A percentile compares a stretch with the other conserved stretches of the same genome.
These are phyloP conservation scores for Corymbia calophylla DNA, from an alignment of 441 rosid genomes.

Conservation along the genomic window DNA sequence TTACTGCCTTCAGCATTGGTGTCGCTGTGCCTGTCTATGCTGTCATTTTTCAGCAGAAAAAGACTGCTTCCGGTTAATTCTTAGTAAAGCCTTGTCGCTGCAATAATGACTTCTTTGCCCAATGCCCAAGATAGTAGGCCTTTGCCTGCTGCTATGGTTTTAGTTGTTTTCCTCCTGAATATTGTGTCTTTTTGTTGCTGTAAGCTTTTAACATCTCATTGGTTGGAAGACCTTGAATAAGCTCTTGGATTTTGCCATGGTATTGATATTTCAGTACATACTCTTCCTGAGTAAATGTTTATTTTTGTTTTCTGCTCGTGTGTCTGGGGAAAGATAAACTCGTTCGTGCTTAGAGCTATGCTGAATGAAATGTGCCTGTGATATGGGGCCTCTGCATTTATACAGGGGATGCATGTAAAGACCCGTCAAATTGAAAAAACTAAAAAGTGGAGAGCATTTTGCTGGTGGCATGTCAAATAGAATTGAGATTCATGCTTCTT, in stretches of 20 bases:
- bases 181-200: neutral
- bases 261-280: neutral
- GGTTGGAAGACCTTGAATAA: neutral
- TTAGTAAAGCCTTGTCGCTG: neutral
- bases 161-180: neutral
- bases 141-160: neutral
- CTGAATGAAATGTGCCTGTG: neutral
- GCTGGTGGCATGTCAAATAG: neutral
- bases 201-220: neutral
- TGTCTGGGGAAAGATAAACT: neutral
- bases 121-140: neutral
- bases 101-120: neutral
- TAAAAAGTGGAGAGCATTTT: neutral
- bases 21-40: slow-evolving; percentile 70
- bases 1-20: slow-evolving; percentile 86
- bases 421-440: neutral
- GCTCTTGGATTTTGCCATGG: neutral
- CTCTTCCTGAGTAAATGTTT: neutral
- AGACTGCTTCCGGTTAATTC: slow-evolving; percentile 61
- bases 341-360: neutral
- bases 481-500: neutral
- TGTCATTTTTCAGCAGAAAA: slow-evolving; percentile 90
- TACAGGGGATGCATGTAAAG: neutral
- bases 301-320: neutral
- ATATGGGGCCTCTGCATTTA: neutral